Evolutionary conservation across 2,329 filamentous ascomycete genomes (phyloP).

Genomic region (Hypoxylon sp.): DNA sequence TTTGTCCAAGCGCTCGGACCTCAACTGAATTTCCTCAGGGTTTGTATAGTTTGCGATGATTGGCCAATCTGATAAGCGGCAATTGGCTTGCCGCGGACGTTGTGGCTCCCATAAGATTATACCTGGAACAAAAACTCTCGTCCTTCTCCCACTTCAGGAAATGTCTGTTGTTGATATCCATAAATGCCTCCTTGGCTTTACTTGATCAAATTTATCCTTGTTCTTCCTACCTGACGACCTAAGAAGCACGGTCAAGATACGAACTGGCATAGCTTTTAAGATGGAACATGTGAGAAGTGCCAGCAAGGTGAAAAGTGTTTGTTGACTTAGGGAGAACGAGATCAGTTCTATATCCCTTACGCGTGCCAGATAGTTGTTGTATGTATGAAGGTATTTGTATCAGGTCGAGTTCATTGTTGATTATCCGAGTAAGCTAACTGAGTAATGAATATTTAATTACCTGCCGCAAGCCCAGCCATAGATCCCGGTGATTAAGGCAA

Average conservation of each 20-base stretch:
- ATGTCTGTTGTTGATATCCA: slow-evolving; percentile 1
- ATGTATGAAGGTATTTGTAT: background rate
- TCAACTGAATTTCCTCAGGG: slow-evolving; percentile 13
- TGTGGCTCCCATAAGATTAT: slow-evolving; percentile 12
- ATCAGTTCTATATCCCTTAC: background rate
- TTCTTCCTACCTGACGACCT: background rate
- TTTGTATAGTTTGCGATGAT: slow-evolving; percentile 13
- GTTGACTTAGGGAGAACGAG: background rate
- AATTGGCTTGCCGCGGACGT: slow-evolving; percentile 13
- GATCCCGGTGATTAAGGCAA: background rate
- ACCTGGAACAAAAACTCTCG: slow-evolving; percentile 5
- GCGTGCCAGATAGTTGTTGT: background rate
- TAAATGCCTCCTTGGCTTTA: slow-evolving; percentile 7
- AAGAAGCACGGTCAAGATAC: slow-evolving; percentile 3
- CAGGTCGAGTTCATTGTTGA: background rate
- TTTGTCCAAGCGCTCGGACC: slow-evolving; percentile 32
- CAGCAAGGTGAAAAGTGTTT: slow-evolving; percentile 5
- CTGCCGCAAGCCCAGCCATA: background rate
- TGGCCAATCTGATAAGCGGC: slow-evolving; percentile 10
- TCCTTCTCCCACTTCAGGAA: slow-evolving; percentile 11
- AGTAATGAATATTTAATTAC: background rate
- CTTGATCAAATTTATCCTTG: background rate
- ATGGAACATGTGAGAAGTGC: slow-evolving; percentile 2
- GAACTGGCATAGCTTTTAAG: slow-evolving; percentile 2
- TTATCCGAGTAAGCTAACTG: background rate